These are phyloP conservation scores for Pseudocercospora macadamiae DNA, from an alignment of 2,329 filamentous ascomycete species.

Conservation along the genomic window DNA sequence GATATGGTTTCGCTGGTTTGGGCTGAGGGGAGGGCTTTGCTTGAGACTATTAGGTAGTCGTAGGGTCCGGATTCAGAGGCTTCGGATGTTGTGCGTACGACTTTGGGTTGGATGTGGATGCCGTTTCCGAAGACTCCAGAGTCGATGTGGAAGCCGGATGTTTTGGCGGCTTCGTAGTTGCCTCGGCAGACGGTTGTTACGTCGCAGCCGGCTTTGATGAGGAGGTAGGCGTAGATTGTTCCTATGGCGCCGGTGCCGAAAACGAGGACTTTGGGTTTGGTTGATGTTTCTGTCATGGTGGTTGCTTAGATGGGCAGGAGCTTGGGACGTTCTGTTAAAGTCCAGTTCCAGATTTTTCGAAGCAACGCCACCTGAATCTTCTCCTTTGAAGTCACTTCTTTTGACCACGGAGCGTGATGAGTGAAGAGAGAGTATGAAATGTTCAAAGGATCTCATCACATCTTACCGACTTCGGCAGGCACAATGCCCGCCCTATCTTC, in stretches of 20 bases:
- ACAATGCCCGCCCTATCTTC: constrained; percentile 4
- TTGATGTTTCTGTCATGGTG: not conserved
- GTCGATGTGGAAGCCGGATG: constrained; percentile 47
- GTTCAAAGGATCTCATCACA: not conserved
- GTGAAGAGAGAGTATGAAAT: too few species aligned
- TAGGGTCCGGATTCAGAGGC: constrained; percentile 40
- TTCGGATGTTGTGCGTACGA: constrained; percentile 42
- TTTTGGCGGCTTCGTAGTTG: constrained; percentile 47
- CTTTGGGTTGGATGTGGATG: constrained; percentile 41
- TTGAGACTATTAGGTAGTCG: constrained; percentile 53
- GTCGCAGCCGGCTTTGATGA: constrained; percentile 42
- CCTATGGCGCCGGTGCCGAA: constrained; percentile 50
- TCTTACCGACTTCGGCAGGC: constrained; percentile 11
- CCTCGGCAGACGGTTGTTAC: constrained; percentile 52
- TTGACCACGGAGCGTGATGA: too few species aligned
- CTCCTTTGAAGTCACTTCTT: too few species aligned
- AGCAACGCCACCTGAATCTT: too few species aligned
- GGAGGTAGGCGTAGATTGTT: constrained; percentile 46
- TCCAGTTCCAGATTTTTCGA: too few species aligned
- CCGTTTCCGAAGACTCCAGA: constrained; percentile 42
- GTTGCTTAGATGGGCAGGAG: too few species aligned
- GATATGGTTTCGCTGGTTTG: constrained; percentile 41
- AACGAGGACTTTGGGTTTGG: constrained; percentile 41
- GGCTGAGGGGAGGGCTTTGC: constrained; percentile 50
- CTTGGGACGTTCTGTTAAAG: too few species aligned